Evolutionary conservation across 768 basidiomycete genomes (phyloP).

Genomic region (Calvatia gigantea): DNA sequence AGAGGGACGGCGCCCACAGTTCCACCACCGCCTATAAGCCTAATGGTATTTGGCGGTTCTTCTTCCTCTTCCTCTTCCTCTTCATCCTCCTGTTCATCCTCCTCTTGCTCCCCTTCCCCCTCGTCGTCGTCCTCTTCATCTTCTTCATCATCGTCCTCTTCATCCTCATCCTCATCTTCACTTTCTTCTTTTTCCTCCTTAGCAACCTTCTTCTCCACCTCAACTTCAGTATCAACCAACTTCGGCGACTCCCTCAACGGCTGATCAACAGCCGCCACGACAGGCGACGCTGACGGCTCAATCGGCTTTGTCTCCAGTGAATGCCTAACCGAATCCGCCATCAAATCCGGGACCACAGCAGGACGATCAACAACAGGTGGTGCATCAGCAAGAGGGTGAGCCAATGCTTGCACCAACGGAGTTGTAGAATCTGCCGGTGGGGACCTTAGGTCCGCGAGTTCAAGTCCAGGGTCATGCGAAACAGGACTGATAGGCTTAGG

Average conservation of each 20-base stretch:
- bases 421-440: constrained; percentile 12
- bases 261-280: neutral
- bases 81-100: constrained; percentile 2
- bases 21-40: constrained; percentile 57
- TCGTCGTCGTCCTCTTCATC: neutral
- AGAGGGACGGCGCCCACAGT: constrained; percentile 31
- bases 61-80: constrained; percentile 5
- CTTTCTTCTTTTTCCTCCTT: neutral
- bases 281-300: neutral
- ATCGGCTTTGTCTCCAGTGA: constrained; percentile 3
- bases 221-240: constrained; percentile 7
- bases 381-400: constrained; percentile 15
- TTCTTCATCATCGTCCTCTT: constrained; percentile 3
- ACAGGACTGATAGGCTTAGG: neutral
- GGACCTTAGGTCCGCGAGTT: neutral
- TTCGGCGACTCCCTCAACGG: neutral
- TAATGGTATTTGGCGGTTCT: constrained; percentile 39
- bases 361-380: neutral
- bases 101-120: neutral
- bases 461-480: constrained; percentile 9
- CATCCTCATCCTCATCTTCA: neutral
- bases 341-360: neutral
- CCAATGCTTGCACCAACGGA: constrained; percentile 17
- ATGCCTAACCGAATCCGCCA: constrained; percentile 6
- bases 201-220: neutral